phyloP scores from a whole-genome alignment of 768 basidiomycete species.

The Tylopilus subfusipes region DNA sequence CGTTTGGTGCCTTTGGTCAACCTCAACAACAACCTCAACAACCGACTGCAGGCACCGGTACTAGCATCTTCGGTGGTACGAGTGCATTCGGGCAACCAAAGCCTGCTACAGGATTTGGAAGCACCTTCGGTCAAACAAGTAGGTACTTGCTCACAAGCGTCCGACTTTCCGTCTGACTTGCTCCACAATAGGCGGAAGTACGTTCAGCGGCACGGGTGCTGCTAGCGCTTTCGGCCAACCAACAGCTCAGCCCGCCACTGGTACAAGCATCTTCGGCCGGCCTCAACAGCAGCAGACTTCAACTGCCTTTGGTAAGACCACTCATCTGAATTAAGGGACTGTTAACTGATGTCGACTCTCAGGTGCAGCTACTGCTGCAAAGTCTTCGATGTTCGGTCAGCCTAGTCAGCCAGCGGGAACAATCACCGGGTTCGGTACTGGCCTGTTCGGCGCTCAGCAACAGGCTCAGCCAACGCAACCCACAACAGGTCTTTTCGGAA shows the following conservation, averaged over 20 bases:
- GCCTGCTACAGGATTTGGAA: slow-evolving; percentile 30
- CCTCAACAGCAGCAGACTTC: slow-evolving; percentile 35
- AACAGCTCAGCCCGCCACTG: slow-evolving; percentile 18
- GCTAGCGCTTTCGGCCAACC: slow-evolving; percentile 29
- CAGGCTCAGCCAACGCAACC: slow-evolving; percentile 24
- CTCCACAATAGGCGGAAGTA: slow-evolving; percentile 13
- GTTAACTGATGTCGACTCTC: neutral
- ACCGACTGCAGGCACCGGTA: slow-evolving; percentile 34
- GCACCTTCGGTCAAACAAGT: slow-evolving; percentile 27
- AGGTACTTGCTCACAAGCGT: neutral
- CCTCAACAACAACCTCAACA: slow-evolving; percentile 34
- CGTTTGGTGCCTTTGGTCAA: slow-evolving; percentile 55
- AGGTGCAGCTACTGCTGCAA: slow-evolving; percentile 36
- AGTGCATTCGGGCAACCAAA: slow-evolving; percentile 31
- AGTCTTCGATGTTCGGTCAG: slow-evolving; percentile 50
- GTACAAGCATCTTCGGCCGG: slow-evolving; percentile 35
- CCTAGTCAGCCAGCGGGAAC: slow-evolving; percentile 38
- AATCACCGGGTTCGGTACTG: slow-evolving; percentile 35
- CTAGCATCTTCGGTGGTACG: slow-evolving; percentile 33
- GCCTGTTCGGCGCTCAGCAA: slow-evolving; percentile 28
- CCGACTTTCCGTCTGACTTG: neutral
- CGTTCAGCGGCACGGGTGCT: slow-evolving; percentile 23
- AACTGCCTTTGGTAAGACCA: slow-evolving; percentile 42
- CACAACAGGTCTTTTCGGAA: slow-evolving; percentile 31
- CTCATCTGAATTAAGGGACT: slow-evolving; percentile 10